Evolutionary conservation across 225 moss, liverwort and hornwort genomes (phyloP).

Genomic region (Ulota crispa): DNA sequence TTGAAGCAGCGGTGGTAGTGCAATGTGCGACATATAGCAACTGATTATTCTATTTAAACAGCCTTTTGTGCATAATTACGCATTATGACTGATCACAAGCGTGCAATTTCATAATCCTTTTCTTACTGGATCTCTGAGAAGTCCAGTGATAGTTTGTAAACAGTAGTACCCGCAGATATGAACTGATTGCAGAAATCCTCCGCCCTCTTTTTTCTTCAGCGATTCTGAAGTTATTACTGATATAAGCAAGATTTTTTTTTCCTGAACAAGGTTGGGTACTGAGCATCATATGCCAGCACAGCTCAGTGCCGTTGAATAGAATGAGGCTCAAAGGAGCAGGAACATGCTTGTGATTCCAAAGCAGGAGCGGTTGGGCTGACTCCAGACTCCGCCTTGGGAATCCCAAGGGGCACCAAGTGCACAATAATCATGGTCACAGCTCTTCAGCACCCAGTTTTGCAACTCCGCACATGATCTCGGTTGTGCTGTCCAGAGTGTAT

Average conservation of each 20-base stretch:
- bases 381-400: slow-evolving; percentile 1
- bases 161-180: background rate
- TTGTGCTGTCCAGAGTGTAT: background rate
- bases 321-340: background rate
- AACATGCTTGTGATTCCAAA: background rate
- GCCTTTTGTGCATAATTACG: background rate
- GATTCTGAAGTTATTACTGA: background rate
- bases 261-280: background rate
- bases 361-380: slow-evolving; percentile 35
- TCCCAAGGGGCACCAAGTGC: slow-evolving; percentile 22
- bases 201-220: background rate
- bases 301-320: background rate
- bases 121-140: background rate
- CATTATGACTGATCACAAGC: background rate
- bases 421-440: background rate
- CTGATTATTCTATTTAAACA: background rate
- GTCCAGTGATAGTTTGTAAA: background rate
- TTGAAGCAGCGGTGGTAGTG: too few species aligned
- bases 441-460: background rate
- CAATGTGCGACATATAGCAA: too few species aligned
- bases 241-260: background rate
- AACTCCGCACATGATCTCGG: background rate
- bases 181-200: background rate
- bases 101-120: background rate
- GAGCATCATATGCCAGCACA: background rate